These are phyloP conservation scores for Naganishia vishniacii DNA, from an alignment of 768 basidiomycete species.

Conservation along the genomic window DNA sequence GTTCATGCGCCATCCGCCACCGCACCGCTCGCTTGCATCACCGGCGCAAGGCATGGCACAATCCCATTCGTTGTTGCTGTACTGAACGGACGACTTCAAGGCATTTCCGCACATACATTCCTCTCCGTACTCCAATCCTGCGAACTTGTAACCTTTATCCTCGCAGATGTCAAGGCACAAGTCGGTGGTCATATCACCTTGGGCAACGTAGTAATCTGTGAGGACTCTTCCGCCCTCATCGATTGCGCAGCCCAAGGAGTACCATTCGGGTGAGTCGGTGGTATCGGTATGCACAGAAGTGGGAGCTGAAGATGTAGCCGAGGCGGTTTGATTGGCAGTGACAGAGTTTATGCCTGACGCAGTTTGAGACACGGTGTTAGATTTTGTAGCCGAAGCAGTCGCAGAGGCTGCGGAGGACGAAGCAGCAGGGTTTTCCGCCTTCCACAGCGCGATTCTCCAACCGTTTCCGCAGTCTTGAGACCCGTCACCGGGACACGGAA, in stretches of 20 bases:
- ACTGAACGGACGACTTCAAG: slow-evolving; percentile 32
- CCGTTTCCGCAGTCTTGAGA: slow-evolving; percentile 45
- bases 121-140: slow-evolving; percentile 46
- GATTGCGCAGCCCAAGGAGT: slow-evolving; percentile 44
- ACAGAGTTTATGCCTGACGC: slow-evolving; percentile 23
- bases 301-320: slow-evolving; percentile 26
- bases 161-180: slow-evolving; percentile 43
- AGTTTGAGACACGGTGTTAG: too few species aligned
- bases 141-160: slow-evolving; percentile 42
- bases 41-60: slow-evolving; percentile 44
- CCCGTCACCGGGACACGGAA: slow-evolving; percentile 41
- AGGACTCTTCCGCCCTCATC: slow-evolving; percentile 36
- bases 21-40: slow-evolving; percentile 44
- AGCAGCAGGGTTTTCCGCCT: slow-evolving; percentile 23
- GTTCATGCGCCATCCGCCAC: slow-evolving; percentile 40
- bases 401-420: slow-evolving; percentile 30
- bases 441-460: slow-evolving; percentile 43
- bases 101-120: slow-evolving; percentile 48
- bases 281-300: slow-evolving; percentile 31
- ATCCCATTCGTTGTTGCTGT: slow-evolving; percentile 31
- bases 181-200: slow-evolving; percentile 43
- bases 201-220: slow-evolving; percentile 21
- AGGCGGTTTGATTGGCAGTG: slow-evolving; percentile 24
- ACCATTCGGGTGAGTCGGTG: slow-evolving; percentile 42
- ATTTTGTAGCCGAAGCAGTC: slow-evolving; percentile 24